Percentiles rank a stretch among this genome's conserved stretches.
These are phyloP conservation scores for Nannizziopsis barbatae DNA, from an alignment of 2,329 filamentous ascomycete species.

Conservation along the genomic window DNA sequence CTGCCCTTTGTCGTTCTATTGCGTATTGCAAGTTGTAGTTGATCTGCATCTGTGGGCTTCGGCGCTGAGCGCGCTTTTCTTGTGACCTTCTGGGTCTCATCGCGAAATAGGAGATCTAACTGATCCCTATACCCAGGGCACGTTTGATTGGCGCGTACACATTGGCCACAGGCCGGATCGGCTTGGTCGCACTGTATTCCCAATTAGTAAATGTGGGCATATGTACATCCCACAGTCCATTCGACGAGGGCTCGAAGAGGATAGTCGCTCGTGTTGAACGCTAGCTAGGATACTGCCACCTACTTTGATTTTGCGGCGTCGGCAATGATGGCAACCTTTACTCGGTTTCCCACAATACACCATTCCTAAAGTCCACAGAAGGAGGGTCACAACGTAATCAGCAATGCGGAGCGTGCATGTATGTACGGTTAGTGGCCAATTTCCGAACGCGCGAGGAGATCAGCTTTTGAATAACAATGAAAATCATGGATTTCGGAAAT, in stretches of 20 bases:
- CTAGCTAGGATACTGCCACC: background rate
- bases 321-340: constrained; percentile 36
- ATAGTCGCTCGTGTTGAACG: background rate
- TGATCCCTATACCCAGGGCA: constrained; percentile 56
- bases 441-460: no score
- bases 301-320: constrained; percentile 38
- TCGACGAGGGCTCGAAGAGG: background rate
- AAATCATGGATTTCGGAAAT: no score
- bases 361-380: constrained; percentile 20
- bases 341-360: constrained; percentile 37
- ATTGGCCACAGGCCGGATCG: constrained; percentile 52
- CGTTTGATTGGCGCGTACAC: constrained; percentile 47
- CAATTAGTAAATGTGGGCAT: constrained; percentile 2
- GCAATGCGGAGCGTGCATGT: background rate
- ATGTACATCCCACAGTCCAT: background rate
- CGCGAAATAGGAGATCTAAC: constrained; percentile 54
- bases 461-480: no score
- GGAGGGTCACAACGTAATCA: background rate
- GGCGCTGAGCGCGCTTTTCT: constrained; percentile 36
- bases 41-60: background rate
- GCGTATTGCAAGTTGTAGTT: background rate
- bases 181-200: constrained; percentile 44
- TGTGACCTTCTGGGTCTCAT: constrained; percentile 53
- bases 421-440: background rate
- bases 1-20: background rate